phyloP scores from a whole-genome alignment of 202 grass and related monocot species.

The Setaria italica region DNA sequence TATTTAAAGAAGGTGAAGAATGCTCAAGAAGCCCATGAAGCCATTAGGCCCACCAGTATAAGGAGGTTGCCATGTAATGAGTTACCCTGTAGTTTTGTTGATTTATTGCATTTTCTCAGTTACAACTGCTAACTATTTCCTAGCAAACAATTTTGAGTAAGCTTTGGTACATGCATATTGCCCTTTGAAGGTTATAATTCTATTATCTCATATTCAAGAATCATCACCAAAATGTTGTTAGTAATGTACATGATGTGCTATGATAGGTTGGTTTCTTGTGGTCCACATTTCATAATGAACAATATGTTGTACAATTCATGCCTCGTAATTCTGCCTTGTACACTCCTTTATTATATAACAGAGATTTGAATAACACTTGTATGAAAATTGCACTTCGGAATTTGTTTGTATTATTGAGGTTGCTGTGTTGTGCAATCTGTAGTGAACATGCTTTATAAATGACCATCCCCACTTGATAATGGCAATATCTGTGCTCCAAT shows the following conservation, averaged over 20 bases:
- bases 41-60: slow-evolving; percentile 93
- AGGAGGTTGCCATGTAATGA: slow-evolving; percentile 96
- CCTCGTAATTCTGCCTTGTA: slow-evolving; percentile 14
- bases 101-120: slow-evolving; percentile 37
- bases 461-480: slow-evolving; percentile 23
- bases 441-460: slow-evolving; percentile 16
- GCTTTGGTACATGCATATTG: slow-evolving; percentile 15
- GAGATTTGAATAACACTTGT: not conserved
- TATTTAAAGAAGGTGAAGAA: slow-evolving; percentile 95
- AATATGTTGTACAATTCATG: slow-evolving; percentile 29
- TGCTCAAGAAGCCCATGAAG: slow-evolving; percentile 99
- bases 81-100: slow-evolving; percentile 24
- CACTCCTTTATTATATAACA: slow-evolving; percentile 13
- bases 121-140: slow-evolving; percentile 15
- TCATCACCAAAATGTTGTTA: slow-evolving; percentile 22
- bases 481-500: not conserved
- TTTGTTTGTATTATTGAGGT: not conserved
- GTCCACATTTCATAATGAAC: slow-evolving; percentile 8
- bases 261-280: slow-evolving; percentile 17
- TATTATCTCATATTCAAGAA: not conserved
- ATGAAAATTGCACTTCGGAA: slow-evolving; percentile 1
- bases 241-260: slow-evolving; percentile 14
- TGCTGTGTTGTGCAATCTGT: slow-evolving; percentile 35
- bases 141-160: slow-evolving; percentile 8
- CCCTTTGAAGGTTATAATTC: not conserved